A percentile compares a stretch with the other conserved stretches of the same genome.
Evolutionary conservation across 163 green algal genomes (phyloP).

Genomic region (Scenedesmus sp.): DNA sequence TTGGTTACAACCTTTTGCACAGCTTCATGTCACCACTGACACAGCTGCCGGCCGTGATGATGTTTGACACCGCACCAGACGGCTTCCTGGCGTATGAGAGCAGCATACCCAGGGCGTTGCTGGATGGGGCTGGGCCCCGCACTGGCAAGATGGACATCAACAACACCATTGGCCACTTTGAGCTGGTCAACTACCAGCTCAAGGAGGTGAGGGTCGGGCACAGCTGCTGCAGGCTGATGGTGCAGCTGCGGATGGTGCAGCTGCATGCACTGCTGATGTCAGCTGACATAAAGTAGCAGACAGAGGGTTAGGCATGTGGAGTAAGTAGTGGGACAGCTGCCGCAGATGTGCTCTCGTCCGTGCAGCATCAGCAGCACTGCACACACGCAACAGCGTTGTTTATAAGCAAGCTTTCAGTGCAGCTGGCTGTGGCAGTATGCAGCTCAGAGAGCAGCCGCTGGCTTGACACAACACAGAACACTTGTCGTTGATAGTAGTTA

Average conservation of each 20-base stretch:
- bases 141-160: slow-evolving; percentile 59
- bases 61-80: neutral
- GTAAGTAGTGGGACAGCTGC: too few species aligned
- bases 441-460: too few species aligned
- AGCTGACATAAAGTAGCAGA: too few species aligned
- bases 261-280: neutral
- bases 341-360: too few species aligned
- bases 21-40: neutral
- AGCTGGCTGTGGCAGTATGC: neutral
- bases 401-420: neutral
- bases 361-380: neutral
- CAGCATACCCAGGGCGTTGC: slow-evolving; percentile 71
- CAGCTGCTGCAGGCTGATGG: neutral
- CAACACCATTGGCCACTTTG: slow-evolving; percentile 84
- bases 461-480: too few species aligned
- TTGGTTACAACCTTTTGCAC: too few species aligned
- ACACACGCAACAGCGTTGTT: neutral
- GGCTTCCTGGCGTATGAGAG: slow-evolving; percentile 61
- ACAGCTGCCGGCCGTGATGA: too few species aligned
- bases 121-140: slow-evolving; percentile 68
- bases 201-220: slow-evolving; percentile 49
- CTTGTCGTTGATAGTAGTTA: too few species aligned
- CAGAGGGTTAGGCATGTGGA: too few species aligned
- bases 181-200: slow-evolving; percentile 91
- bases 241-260: neutral